Base-by-base conservation (phyloP, 345 rosid species). In the Eucalyptus erythrocorys region DNA sequence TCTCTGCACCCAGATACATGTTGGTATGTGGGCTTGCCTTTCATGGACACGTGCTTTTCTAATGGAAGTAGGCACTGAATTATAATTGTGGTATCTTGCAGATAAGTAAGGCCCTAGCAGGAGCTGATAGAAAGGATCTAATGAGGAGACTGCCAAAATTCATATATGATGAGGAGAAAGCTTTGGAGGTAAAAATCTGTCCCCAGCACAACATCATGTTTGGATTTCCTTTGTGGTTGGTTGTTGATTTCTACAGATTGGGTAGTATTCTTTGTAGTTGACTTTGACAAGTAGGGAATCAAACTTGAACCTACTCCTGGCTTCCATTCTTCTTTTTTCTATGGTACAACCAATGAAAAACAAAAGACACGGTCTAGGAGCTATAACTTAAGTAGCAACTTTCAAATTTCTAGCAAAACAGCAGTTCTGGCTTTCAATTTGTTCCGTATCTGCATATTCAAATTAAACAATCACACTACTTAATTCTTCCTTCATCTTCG, bases 101-200 rank as follows among this genome's bases (percentile, higher is more conserved):
- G 93, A 91, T 92, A 86, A 92, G 93, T 90, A 88, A 91, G 87
- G 93, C 93, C 26, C 71, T 93, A 19, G 88, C 94, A 76, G 93
- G 92, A 86, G 87, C 91, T 68, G 93, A 92, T 86, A 85, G 91
- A 87, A 92, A 93, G 89, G 93, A 92, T 81, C 87, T 92, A 59
- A 92, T 93, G 94, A 90, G 92, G 88, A 93, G 89, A 68, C 91
- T 93, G 68, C 94, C 95, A 0, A 92, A 92, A 87, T 93, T 93
- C 87, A 92, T 92, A 86, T 93, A 92, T 81, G 95, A 93, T 89
- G 95, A 93, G 66, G 95, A 93, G 79, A 93, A 93, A 88, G 93
- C 91, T 90, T 87, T 91, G 88, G 94, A 93, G 94, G 95, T 92
- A 47, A 42, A 91, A 89, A 48, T 42, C 64, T 68, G 48, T 87